These are phyloP conservation scores for Crithidia bombi DNA, from an alignment of 208 protist genomes.

Conservation along the genomic window DNA sequence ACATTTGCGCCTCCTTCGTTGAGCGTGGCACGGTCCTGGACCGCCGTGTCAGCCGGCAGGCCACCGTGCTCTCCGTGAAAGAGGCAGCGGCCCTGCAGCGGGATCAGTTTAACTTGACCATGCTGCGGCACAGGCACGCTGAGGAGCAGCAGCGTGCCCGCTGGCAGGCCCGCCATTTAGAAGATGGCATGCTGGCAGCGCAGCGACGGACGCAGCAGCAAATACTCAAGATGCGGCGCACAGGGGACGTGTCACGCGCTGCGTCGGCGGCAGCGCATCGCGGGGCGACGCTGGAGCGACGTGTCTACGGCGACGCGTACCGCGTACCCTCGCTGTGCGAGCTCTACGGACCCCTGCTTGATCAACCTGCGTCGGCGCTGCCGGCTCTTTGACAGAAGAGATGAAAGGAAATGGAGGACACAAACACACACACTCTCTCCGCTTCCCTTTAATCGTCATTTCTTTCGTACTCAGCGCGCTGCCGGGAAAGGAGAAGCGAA, in stretches of 20 bases:
- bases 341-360: constrained; percentile 56
- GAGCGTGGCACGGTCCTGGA: constrained; percentile 20
- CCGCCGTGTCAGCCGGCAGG: constrained; percentile 23
- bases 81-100: constrained; percentile 23
- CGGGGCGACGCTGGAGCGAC: constrained; percentile 55
- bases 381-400: neutral
- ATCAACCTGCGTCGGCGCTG: constrained; percentile 7
- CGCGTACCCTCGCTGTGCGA: constrained; percentile 61
- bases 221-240: constrained; percentile 38
- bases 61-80: constrained; percentile 11
- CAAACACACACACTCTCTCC: neutral
- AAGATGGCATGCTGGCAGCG: constrained; percentile 60
- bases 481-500: too few relatives aligned
- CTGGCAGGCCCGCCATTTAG: constrained; percentile 48
- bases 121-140: constrained; percentile 16
- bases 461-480: neutral
- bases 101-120: constrained; percentile 18
- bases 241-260: constrained; percentile 25
- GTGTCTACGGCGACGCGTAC: constrained; percentile 52
- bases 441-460: neutral
- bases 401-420: neutral
- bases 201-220: constrained; percentile 46
- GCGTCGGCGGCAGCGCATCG: constrained; percentile 36
- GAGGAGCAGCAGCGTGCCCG: constrained; percentile 12
- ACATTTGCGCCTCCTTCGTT: constrained; percentile 4